A percentile compares a stretch with the other conserved stretches of the same genome.
phyloP scores from a whole-genome alignment of 2,329 filamentous ascomycete genomes.

The Colletotrichum navitas region DNA sequence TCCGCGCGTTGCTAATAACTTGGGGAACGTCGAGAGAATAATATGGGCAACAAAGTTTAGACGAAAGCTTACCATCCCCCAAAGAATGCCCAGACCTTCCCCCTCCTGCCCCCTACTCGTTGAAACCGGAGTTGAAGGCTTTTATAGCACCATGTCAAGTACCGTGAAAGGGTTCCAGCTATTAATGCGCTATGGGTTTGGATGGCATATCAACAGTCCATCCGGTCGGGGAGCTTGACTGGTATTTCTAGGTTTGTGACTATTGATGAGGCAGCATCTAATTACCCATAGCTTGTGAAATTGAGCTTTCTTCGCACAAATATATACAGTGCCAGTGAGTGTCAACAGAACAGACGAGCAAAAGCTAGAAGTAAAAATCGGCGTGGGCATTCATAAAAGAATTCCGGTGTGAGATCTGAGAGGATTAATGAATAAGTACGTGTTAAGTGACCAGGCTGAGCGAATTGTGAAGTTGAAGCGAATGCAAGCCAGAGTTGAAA shows the following conservation, averaged over 20 bases:
- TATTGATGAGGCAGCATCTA: rapidly evolving
- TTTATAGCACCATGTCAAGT: too few species aligned
- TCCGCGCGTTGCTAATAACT: too few species aligned
- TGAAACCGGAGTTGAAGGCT: background rate
- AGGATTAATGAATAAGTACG: background rate
- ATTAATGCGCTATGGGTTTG: background rate
- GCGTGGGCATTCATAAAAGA: too few species aligned
- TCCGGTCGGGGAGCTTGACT: too few species aligned
- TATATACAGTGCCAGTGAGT: background rate
- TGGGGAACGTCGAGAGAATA: background rate
- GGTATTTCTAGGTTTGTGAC: background rate
- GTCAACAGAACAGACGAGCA: rapidly evolving
- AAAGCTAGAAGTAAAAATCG: background rate
- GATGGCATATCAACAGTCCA: background rate
- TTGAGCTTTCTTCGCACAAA: too few species aligned
- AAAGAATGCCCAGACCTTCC: too few species aligned
- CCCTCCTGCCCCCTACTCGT: background rate
- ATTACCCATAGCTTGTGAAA: background rate
- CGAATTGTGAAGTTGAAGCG: background rate
- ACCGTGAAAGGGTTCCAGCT: background rate
- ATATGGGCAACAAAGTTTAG: background rate
- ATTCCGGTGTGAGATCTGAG: background rate
- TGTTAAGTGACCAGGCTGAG: rapidly evolving
- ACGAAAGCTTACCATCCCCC: background rate
- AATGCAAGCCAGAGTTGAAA: background rate